Conservation (phyloP, 805 yeast genomes). For the Kazachstania martiniae region DNA sequence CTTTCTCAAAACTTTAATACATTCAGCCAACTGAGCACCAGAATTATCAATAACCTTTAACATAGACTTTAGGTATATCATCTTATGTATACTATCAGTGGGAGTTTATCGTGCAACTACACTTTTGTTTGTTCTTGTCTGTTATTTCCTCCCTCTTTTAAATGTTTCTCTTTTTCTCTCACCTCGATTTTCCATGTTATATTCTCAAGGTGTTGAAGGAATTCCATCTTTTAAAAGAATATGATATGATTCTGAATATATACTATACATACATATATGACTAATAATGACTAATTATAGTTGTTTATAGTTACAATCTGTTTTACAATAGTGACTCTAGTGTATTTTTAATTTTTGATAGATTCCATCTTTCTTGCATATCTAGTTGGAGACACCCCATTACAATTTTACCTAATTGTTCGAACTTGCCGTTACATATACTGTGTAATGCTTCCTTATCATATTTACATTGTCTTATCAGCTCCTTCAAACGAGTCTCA, state of each 20-base stretch:
- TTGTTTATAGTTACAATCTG: no score
- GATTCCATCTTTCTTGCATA: background rate
- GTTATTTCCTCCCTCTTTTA: no score
- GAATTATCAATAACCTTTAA: slow-evolving; percentile 90
- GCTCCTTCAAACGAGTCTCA: slow-evolving; percentile 66
- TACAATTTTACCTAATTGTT: background rate
- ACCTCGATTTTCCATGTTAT: no score
- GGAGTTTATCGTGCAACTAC: no score
- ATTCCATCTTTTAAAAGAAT: no score
- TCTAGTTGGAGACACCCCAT: slow-evolving; percentile 1
- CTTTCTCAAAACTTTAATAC: slow-evolving; percentile 89
- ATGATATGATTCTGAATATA: no score
- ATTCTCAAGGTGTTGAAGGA: no score
- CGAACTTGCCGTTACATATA: slow-evolving; percentile 26
- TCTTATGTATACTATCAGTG: slow-evolving; percentile 26
- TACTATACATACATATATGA: no score
- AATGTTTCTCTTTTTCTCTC: no score
- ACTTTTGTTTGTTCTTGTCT: no score
- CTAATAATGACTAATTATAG: no score
- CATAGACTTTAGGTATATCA: slow-evolving; percentile 84
- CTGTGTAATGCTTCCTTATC: slow-evolving; percentile 36
- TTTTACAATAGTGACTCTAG: no score
- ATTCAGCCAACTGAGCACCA: slow-evolving; percentile 89
- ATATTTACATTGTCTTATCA: slow-evolving; percentile 59
- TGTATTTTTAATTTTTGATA: slow-evolving; percentile 14